A percentile compares a stretch with the other conserved stretches of the same genome.
Evolutionary conservation across 2,329 filamentous ascomycete species (phyloP).

Genomic region (Madurella mycetomatis): DNA sequence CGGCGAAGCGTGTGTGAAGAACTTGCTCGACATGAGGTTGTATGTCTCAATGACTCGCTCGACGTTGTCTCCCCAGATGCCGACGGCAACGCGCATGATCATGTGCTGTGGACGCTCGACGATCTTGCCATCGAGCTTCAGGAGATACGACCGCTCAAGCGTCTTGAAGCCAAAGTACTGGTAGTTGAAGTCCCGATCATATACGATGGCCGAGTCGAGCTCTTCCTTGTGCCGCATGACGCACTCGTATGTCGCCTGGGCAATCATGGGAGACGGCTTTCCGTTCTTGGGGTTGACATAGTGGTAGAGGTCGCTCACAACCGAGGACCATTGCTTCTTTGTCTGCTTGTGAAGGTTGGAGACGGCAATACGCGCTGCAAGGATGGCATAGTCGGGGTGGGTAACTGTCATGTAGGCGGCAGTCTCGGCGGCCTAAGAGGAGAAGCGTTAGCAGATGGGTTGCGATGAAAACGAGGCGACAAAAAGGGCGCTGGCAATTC

Average conservation of each 20-base stretch:
- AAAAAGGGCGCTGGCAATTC: neutral
- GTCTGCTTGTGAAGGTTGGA: conserved; percentile 99
- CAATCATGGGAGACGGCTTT: conserved; percentile 87
- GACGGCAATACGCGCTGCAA: conserved; percentile 95
- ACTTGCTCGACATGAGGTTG: conserved; percentile 98
- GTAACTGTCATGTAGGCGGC: conserved; percentile 99
- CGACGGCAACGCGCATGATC: conserved; percentile 98
- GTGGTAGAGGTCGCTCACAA: conserved; percentile 88
- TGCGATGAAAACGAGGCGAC: neutral
- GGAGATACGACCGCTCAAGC: conserved; percentile 91
- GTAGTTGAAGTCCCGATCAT: conserved; percentile 99
- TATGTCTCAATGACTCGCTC: conserved; percentile 96
- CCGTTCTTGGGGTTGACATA: conserved; percentile 94
- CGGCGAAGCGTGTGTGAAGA: conserved; percentile 96
- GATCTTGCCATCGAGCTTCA: conserved; percentile 92
- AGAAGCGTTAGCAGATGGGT: conserved; percentile 6
- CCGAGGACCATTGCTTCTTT: conserved; percentile 98
- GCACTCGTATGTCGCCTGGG: conserved; percentile 80
- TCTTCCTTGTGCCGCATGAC: conserved; percentile 96
- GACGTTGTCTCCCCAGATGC: conserved; percentile 91
- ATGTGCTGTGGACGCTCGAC: conserved; percentile 97
- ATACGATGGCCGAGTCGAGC: conserved; percentile 97
- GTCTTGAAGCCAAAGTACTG: conserved; percentile 99
- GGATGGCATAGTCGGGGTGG: conserved; percentile 97
- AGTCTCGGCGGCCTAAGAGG: conserved; percentile 82